Percentiles rank a stretch among this genome's conserved stretches.
These are phyloP conservation scores for Abrus precatorius DNA, from an alignment of 306 rosid genomes.

Conservation along the genomic window DNA sequence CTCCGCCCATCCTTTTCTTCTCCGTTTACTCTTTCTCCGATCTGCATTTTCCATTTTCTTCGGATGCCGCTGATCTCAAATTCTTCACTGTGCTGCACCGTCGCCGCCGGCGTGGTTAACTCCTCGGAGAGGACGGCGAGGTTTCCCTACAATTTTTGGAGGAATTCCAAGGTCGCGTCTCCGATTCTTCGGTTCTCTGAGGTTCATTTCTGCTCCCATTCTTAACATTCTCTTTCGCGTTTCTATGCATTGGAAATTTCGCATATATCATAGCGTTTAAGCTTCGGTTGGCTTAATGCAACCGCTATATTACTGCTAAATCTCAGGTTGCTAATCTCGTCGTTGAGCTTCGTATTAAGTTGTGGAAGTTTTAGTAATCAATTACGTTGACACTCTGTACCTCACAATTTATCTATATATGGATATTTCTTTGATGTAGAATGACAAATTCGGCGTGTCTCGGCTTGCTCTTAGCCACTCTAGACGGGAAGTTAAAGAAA, in stretches of 20 bases:
- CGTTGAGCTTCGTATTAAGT: conserved; percentile 27
- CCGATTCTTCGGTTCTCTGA: conserved; percentile 50
- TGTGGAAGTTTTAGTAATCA: conserved; percentile 1
- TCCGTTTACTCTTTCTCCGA: conserved; percentile 16
- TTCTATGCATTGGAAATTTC: conserved; percentile 21
- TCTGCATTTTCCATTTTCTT: conserved; percentile 30
- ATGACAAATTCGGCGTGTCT: conserved; percentile 48
- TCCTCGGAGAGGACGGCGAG: conserved; percentile 36
- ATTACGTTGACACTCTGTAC: background rate
- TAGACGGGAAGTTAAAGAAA: conserved; percentile 42
- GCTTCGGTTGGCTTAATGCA: background rate
- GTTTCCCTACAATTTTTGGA: conserved; percentile 22
- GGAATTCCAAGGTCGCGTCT: conserved; percentile 39
- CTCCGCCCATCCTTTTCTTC: conserved; percentile 49
- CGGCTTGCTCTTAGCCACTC: conserved; percentile 51
- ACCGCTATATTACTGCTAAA: background rate
- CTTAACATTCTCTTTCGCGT: background rate
- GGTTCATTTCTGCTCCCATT: conserved; percentile 48
- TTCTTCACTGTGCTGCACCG: conserved; percentile 56
- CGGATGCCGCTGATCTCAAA: conserved; percentile 68
- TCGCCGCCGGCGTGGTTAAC: conserved; percentile 34
- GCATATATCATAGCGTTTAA: conserved; percentile 2
- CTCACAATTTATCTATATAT: conserved; percentile 4
- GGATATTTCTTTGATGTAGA: conserved; percentile 53
- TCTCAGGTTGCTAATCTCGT: background rate